phyloP scores from a whole-genome alignment of 75 land plant species.

The Larix kaempferi region DNA sequence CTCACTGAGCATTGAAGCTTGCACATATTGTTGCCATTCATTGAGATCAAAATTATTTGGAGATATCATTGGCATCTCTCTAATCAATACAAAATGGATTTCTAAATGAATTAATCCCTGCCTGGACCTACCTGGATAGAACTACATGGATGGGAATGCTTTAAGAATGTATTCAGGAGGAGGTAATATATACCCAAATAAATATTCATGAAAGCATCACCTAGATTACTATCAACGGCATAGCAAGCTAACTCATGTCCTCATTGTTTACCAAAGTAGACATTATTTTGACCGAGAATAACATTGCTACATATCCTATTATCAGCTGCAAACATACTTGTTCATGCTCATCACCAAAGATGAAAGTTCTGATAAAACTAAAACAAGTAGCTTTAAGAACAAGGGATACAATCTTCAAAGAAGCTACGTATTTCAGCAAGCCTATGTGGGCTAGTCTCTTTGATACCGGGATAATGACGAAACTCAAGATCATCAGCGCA shows the following conservation, averaged over 20 bases:
- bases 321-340: not conserved
- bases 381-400: not conserved
- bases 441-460: conserved; percentile 36
- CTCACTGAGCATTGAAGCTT: no score
- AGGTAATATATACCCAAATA: not conserved
- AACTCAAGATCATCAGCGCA: no score
- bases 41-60: no score
- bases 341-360: not conserved
- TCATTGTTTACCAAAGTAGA: not conserved
- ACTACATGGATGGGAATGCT: no score
- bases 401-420: conserved; percentile 64
- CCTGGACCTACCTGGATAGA: no score
- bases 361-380: not conserved
- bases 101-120: no score
- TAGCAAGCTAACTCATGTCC: no score
- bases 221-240: not conserved
- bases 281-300: not conserved
- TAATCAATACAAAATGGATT: no score
- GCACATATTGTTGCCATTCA: no score
- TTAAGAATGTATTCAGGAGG: not conserved
- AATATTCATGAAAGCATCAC: not conserved
- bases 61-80: no score
- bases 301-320: not conserved
- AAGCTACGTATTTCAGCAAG: conserved; percentile 50
- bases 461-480: no score